Percentiles rank a stretch among this genome's conserved stretches.
Conservation (phyloP, 176 grass and related monocot species). For the Thalia dealbata region DNA sequence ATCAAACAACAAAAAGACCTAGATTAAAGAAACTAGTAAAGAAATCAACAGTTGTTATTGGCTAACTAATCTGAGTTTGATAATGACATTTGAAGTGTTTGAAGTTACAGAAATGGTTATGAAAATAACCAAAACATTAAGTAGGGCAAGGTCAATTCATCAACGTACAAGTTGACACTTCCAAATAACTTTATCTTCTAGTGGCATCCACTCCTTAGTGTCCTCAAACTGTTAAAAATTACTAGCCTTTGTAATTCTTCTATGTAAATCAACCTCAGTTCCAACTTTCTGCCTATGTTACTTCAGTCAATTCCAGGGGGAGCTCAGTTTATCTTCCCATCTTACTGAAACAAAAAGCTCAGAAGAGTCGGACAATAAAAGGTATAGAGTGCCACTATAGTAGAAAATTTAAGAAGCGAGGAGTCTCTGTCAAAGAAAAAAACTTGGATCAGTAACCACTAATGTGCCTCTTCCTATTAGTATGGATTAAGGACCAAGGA, state of each 20-base stretch:
- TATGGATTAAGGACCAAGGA: neutral
- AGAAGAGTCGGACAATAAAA: neutral
- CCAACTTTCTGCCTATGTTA: neutral
- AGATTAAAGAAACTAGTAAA: too few relatives aligned
- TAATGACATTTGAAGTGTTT: neutral
- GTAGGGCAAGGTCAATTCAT: neutral
- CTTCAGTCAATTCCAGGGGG: neutral
- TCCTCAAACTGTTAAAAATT: neutral
- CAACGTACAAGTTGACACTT: neutral
- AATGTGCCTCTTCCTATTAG: neutral
- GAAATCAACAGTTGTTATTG: neutral
- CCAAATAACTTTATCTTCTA: neutral
- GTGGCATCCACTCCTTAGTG: neutral
- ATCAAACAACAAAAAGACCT: too few relatives aligned
- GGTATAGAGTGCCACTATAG: neutral
- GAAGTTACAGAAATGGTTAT: neutral
- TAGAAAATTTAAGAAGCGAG: neutral
- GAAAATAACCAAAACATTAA: neutral
- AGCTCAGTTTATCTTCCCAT: too few relatives aligned
- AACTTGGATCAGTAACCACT: neutral
- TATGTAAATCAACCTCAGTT: neutral
- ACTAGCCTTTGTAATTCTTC: neutral
- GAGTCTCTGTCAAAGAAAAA: neutral
- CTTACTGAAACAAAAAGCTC: neutral
- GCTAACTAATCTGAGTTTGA: neutral